Evolutionary conservation across 2,329 filamentous ascomycete species (phyloP).

Genomic region (Akanthomyces dipterigenus): DNA sequence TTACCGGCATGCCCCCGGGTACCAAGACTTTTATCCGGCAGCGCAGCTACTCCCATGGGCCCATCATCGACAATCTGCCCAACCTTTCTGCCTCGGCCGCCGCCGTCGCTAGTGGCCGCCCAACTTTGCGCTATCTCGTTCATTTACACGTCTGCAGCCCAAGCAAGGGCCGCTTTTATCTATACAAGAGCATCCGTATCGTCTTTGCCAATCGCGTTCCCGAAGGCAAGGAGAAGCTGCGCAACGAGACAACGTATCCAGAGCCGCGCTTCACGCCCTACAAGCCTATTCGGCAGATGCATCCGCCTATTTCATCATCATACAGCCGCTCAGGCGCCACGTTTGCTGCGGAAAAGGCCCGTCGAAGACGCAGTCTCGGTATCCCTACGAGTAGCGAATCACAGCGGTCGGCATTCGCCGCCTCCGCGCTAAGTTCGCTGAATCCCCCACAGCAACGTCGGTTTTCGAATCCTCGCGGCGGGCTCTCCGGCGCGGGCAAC

Average conservation of each 20-base stretch:
- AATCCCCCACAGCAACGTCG: conserved; percentile 2
- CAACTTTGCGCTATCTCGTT: conserved; percentile 79
- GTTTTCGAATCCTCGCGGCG: conserved; percentile 5
- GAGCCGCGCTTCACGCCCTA: conserved; percentile 83
- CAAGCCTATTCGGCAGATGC: conserved; percentile 57
- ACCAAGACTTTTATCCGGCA: conserved; percentile 96
- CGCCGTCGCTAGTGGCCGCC: conserved; percentile 41
- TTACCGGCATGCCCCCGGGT: conserved; percentile 84
- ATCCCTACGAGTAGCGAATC: conserved; percentile 30
- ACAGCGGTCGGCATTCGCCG: conserved; percentile 25
- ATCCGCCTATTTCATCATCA: conserved; percentile 25
- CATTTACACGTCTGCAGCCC: conserved; percentile 92
- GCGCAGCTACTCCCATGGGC: conserved; percentile 82
- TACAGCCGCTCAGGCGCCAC: conserved; percentile 34
- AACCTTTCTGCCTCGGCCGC: conserved; percentile 20
- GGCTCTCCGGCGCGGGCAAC: conserved; percentile 20
- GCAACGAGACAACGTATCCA: conserved; percentile 82
- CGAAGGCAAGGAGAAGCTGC: conserved; percentile 86
- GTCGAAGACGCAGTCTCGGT: conserved; percentile 51
- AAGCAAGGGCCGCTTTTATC: conserved; percentile 72
- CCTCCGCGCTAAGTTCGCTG: conserved; percentile 13
- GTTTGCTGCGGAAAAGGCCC: conserved; percentile 53
- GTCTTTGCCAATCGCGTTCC: conserved; percentile 96
- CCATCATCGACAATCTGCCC: conserved; percentile 64
- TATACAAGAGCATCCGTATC: conserved; percentile 87